Conservation (phyloP, 2,329 filamentous ascomycete genomes). For the Huntiella omanensis region DNA sequence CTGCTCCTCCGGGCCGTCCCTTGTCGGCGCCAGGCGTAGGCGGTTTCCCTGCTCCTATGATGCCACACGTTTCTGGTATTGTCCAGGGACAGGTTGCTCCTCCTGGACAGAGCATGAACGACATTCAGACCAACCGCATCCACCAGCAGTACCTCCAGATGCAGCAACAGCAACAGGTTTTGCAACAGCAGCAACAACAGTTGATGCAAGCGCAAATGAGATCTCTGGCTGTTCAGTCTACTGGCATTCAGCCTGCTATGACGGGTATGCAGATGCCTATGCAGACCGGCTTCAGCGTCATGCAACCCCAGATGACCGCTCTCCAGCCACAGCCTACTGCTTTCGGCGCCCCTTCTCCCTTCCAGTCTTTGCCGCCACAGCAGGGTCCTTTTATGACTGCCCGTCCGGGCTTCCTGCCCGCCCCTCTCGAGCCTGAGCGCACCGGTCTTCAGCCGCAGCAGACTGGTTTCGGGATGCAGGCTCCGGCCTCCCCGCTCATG, state of each 20-base stretch:
- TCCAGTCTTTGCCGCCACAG: slow-evolving; percentile 9
- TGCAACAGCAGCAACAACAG: slow-evolving; percentile 22
- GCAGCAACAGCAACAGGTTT: slow-evolving; percentile 22
- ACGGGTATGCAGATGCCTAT: slow-evolving; percentile 22
- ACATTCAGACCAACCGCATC: slow-evolving; percentile 47
- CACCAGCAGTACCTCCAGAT: slow-evolving; percentile 40
- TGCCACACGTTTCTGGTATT: slow-evolving; percentile 67
- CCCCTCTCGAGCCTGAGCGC: slow-evolving; percentile 39
- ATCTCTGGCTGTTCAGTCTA: slow-evolving; percentile 17
- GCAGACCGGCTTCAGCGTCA: slow-evolving; percentile 23
- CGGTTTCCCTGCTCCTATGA: slow-evolving; percentile 47
- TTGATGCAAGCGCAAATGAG: slow-evolving; percentile 21
- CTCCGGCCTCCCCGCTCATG: slow-evolving; percentile 8
- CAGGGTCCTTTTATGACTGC: slow-evolving; percentile 9
- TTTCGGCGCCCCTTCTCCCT: slow-evolving; percentile 23
- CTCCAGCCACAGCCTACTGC: slow-evolving; percentile 22
- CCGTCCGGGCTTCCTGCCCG: slow-evolving; percentile 28
- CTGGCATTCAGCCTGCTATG: slow-evolving; percentile 29
- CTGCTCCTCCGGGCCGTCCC: slow-evolving; percentile 53
- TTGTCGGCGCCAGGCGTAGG: slow-evolving; percentile 65
- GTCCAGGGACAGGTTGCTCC: slow-evolving; percentile 45
- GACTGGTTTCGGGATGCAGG: slow-evolving; percentile 15
- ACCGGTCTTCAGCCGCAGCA: slow-evolving; percentile 26
- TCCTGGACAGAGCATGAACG: slow-evolving; percentile 57
- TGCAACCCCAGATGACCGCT: slow-evolving; percentile 47